phyloP scores from a whole-genome alignment of 1,284 basidiomycete species.

The Puccinia coronata region DNA sequence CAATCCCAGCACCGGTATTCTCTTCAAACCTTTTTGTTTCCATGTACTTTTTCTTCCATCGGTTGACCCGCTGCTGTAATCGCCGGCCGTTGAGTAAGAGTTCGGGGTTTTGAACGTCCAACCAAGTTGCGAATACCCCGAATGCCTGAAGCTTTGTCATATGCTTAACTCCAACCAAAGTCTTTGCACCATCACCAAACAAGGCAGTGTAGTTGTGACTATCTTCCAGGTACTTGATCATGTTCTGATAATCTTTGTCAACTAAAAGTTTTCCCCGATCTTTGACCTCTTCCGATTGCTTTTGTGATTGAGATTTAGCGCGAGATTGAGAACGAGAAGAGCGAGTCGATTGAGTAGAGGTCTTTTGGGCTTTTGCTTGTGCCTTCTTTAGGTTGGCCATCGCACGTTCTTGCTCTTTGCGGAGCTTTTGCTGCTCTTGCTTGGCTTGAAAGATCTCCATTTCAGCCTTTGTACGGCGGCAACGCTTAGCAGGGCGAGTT shows the following conservation, averaged over 20 bases:
- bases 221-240: background rate
- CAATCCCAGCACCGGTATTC: conserved; percentile 7
- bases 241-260: background rate
- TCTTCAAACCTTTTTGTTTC: background rate
- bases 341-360: background rate
- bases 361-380: background rate
- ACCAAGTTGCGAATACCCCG: background rate
- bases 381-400: background rate
- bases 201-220: background rate
- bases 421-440: background rate
- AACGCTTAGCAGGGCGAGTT: too few species aligned
- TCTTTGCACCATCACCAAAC: background rate
- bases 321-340: background rate
- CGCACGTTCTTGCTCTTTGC: background rate
- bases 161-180: background rate
- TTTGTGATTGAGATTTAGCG: too few species aligned
- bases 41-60: background rate
- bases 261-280: background rate
- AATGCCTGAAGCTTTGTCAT: background rate
- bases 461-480: background rate
- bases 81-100: background rate
- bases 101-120: background rate
- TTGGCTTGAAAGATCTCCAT: background rate
- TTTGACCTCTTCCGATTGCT: background rate
- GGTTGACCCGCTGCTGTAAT: background rate